phyloP scores from a whole-genome alignment of 83 land plant genomes.

The Diphasiastrum complanatum region DNA sequence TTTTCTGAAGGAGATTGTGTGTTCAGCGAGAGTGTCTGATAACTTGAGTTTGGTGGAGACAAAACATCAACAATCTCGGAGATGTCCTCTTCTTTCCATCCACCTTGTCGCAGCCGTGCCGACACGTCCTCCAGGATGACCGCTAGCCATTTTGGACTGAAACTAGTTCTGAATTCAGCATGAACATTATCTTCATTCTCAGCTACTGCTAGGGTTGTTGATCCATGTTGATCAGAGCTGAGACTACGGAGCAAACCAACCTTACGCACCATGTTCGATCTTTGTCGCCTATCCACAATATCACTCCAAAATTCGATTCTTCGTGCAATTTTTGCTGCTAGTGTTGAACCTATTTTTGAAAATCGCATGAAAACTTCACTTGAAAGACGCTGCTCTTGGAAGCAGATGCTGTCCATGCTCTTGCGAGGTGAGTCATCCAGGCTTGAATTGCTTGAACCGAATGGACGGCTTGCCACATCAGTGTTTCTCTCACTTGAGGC shows the following conservation, averaged over 20 bases:
- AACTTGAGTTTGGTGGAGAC: neutral
- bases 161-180: neutral
- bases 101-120: neutral
- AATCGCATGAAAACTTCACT: too few species aligned
- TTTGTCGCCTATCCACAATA: neutral
- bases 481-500: neutral
- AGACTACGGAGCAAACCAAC: neutral
- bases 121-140: neutral
- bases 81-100: constrained; percentile 9
- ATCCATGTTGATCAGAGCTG: neutral
- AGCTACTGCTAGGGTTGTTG: neutral
- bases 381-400: too few species aligned
- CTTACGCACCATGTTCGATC: neutral
- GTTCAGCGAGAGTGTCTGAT: neutral
- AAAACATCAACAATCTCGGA: neutral
- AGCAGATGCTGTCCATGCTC: neutral
- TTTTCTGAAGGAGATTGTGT: neutral
- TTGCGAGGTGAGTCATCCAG: constrained; percentile 1
- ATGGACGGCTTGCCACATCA: neutral
- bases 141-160: constrained; percentile 7
- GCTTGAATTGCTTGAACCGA: too few species aligned
- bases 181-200: neutral
- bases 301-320: constrained; percentile 23
- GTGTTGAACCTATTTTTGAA: neutral
- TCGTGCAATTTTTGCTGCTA: neutral